phyloP scores from a whole-genome alignment of 805 yeast genomes.

The Myxozyma geophila region DNA sequence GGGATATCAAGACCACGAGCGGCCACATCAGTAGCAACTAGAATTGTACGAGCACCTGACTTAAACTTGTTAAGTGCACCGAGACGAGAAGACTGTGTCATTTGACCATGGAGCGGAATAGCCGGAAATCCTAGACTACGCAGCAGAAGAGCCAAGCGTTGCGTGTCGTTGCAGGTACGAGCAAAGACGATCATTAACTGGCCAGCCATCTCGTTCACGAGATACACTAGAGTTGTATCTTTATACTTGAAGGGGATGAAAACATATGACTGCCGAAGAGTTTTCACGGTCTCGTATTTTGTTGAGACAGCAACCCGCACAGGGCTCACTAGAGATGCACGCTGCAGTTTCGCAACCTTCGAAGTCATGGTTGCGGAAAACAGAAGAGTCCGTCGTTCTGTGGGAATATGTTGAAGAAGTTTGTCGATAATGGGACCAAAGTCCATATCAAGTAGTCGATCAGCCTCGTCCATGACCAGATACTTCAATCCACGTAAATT shows the following conservation, averaged over 20 bases:
- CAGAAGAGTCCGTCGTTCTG: constrained; percentile 74
- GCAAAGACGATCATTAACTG: constrained; percentile 89
- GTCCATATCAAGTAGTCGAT: constrained; percentile 97
- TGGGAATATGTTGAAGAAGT: constrained; percentile 81
- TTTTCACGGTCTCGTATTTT: constrained; percentile 90
- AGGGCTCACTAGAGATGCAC: constrained; percentile 88
- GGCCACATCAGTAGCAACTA: constrained; percentile 99
- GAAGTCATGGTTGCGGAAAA: constrained; percentile 98
- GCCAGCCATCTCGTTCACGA: constrained; percentile 81
- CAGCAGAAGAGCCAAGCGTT: constrained; percentile 80
- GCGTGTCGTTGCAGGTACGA: constrained; percentile 93
- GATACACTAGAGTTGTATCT: constrained; percentile 81
- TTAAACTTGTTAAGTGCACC: constrained; percentile 94
- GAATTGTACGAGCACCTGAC: constrained; percentile 85
- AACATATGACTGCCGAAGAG: constrained; percentile 85
- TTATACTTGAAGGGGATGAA: constrained; percentile 91
- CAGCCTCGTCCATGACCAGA: constrained; percentile 97
- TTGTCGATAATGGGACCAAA: constrained; percentile 93
- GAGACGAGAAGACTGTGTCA: constrained; percentile 80
- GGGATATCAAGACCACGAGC: constrained; percentile 99
- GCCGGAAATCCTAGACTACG: constrained; percentile 84
- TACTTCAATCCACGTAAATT: constrained; percentile 80
- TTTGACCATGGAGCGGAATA: constrained; percentile 92
- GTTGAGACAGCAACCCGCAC: constrained; percentile 88
- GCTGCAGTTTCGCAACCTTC: constrained; percentile 89